These are phyloP conservation scores for Aspergillus ochraceus DNA, from an alignment of 2,329 filamentous ascomycete genomes.

Conservation along the genomic window DNA sequence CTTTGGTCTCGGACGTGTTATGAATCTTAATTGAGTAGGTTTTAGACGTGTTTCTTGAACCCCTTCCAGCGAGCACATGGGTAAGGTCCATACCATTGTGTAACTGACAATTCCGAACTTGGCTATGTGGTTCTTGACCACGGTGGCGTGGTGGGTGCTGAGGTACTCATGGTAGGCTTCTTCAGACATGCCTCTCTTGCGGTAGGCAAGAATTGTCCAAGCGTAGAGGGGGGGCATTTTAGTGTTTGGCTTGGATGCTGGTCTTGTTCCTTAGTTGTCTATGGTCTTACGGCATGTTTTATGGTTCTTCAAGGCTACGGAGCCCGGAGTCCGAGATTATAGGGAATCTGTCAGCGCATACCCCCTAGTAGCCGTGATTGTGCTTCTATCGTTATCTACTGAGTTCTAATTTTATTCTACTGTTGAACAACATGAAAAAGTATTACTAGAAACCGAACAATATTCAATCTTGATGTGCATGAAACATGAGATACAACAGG, in stretches of 20 bases:
- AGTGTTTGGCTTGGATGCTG: background rate
- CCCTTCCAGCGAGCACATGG: background rate
- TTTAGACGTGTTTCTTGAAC: background rate
- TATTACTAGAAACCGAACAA: no score
- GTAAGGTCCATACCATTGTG: background rate
- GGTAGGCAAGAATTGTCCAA: constrained; percentile 1
- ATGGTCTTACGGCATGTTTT: background rate
- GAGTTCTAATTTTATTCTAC: no score
- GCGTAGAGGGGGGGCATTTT: constrained; percentile 4
- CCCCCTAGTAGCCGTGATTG: no score
- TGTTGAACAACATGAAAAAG: no score
- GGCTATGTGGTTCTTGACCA: constrained; percentile 3
- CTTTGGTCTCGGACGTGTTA: constrained; percentile 3
- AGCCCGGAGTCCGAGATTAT: background rate
- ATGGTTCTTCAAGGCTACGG: background rate
- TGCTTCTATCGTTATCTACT: no score
- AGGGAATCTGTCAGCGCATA: no score
- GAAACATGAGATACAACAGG: no score
- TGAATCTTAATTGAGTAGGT: constrained; percentile 1
- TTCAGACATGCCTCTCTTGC: constrained; percentile 6
- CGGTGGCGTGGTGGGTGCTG: constrained; percentile 2
- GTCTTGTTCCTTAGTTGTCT: background rate
- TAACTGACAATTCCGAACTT: constrained; percentile 3
- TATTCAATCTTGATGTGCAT: no score
- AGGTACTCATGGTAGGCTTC: constrained; percentile 9